Evolutionary conservation across 305 asterid genomes (phyloP).

Genomic region (Solanum hybrid): DNA sequence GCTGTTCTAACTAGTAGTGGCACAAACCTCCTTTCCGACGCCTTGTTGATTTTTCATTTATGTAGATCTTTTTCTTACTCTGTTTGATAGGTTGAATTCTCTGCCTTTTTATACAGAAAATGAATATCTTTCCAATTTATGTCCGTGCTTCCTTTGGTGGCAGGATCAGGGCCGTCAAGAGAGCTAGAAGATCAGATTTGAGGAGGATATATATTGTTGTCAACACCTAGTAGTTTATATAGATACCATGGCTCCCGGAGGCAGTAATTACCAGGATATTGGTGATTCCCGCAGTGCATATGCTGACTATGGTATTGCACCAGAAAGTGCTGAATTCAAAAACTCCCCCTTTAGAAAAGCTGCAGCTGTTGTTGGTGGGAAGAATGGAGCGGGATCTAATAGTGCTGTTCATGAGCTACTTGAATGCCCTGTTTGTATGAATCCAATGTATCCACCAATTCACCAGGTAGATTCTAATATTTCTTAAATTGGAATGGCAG

Average conservation of each 20-base stretch:
- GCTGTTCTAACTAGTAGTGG: not conserved
- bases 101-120: not conserved
- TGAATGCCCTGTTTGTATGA: slow-evolving; percentile 70
- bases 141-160: not conserved
- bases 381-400: slow-evolving; percentile 37
- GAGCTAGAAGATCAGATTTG: not conserved
- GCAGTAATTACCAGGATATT: slow-evolving; percentile 31
- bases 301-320: slow-evolving; percentile 34
- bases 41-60: not conserved
- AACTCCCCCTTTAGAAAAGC: slow-evolving; percentile 40
- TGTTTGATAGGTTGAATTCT: not conserved
- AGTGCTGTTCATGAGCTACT: slow-evolving; percentile 70
- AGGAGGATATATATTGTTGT: not conserved
- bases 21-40: not conserved
- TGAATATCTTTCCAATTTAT: not conserved
- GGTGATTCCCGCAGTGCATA: slow-evolving; percentile 27
- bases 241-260: slow-evolving; percentile 46
- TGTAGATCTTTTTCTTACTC: not conserved
- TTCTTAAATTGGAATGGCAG: not conserved
- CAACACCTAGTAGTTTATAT: not conserved
- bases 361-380: slow-evolving; percentile 19
- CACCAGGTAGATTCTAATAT: slow-evolving; percentile 51
- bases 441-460: slow-evolving; percentile 77
- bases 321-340: slow-evolving; percentile 42
- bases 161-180: not conserved